These are phyloP conservation scores for Penicillium chermesinum DNA, from an alignment of 495 filamentous ascomycete genomes.

Conservation along the genomic window DNA sequence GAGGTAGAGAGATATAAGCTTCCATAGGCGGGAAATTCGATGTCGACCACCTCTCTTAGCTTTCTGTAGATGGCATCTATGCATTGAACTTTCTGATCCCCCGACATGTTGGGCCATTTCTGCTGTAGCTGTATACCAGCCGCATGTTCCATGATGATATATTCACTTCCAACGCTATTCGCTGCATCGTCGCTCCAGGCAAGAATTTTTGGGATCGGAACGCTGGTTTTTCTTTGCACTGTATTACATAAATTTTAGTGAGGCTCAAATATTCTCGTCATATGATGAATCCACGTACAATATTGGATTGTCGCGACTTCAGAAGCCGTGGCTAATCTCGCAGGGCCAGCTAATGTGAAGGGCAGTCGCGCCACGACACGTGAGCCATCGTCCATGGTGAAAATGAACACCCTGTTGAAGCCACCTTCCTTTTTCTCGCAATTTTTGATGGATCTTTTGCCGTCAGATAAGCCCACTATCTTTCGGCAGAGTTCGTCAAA, in stretches of 20 bases:
- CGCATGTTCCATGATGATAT: constrained; percentile 43
- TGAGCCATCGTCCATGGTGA: constrained; percentile 30
- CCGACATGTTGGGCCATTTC: constrained; percentile 34
- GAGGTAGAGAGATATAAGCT: constrained; percentile 28
- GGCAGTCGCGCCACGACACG: constrained; percentile 36
- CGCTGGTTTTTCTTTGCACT: constrained; percentile 34
- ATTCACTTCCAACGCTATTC: constrained; percentile 37
- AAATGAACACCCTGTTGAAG: constrained; percentile 42
- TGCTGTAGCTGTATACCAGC: constrained; percentile 32
- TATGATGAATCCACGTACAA: constrained; percentile 18
- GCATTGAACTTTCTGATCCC: constrained; percentile 27
- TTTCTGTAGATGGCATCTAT: constrained; percentile 29
- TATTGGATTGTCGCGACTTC: constrained; percentile 41
- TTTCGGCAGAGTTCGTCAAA: constrained; percentile 34
- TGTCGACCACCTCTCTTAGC: constrained; percentile 26
- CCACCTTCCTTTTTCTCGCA: constrained; percentile 40
- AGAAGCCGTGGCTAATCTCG: constrained; percentile 28
- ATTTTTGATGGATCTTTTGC: constrained; percentile 13
- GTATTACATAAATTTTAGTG: constrained; percentile 7
- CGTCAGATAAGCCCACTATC: constrained; percentile 27
- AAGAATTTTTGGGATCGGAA: constrained; percentile 37
- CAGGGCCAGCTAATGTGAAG: constrained; percentile 28
- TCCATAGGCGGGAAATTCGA: constrained; percentile 39
- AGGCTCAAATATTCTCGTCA: neutral
- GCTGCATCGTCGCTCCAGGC: constrained; percentile 32